Evolutionary conservation across 2,329 filamentous ascomycete genomes (phyloP).

Genomic region (Ascochyta clinopodiicola): DNA sequence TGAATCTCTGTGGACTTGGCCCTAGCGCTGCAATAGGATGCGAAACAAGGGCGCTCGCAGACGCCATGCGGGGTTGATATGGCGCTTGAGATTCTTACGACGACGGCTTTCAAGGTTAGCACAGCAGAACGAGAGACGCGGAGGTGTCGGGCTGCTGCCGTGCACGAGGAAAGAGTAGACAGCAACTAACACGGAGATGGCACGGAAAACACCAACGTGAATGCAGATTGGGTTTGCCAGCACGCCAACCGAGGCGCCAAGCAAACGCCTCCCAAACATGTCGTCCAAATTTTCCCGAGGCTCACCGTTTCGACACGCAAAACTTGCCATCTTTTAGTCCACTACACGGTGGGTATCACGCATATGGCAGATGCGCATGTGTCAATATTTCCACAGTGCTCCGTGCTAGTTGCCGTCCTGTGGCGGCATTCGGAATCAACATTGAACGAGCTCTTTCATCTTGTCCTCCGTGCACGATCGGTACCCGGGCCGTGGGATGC

Average conservation of each 20-base stretch:
- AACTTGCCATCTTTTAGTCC: background rate
- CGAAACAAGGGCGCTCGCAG: background rate
- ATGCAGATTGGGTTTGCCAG: background rate
- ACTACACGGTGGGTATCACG: background rate
- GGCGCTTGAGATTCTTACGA: background rate
- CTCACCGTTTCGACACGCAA: background rate
- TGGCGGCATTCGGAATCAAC: background rate
- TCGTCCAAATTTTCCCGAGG: background rate
- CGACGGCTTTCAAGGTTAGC: background rate
- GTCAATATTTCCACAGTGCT: background rate
- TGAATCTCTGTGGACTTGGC: background rate
- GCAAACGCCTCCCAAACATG: background rate
- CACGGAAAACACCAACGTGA: background rate
- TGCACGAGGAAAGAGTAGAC: background rate
- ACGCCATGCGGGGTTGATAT: constrained; percentile 8
- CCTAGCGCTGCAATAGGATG: constrained; percentile 2
- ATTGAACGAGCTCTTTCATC: background rate
- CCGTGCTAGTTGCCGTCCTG: background rate
- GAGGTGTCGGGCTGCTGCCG: background rate
- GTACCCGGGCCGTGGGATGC: constrained; percentile 1
- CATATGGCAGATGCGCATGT: background rate
- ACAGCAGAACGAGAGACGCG: background rate
- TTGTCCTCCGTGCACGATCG: background rate
- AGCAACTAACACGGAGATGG: background rate
- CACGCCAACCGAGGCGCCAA: background rate